phyloP scores from a whole-genome alignment of 805 yeast species.

The Pichia nakasei region DNA sequence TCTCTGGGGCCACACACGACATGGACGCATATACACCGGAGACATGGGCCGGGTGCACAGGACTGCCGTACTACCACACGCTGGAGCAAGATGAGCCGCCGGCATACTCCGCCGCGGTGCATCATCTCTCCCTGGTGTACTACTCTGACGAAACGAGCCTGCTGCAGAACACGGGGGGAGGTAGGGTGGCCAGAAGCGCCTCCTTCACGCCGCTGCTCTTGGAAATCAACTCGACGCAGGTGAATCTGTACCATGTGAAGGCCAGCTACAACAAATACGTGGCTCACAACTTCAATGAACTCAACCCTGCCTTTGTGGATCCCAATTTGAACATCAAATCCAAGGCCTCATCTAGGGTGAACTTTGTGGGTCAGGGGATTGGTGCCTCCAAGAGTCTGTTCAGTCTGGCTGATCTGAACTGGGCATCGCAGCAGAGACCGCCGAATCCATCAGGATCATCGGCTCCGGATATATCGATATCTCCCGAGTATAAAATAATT shows the following conservation, averaged over 20 bases:
- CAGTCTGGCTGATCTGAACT: not conserved
- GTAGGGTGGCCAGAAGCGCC: not conserved
- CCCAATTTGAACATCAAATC: slow-evolving; percentile 23
- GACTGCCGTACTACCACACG: not conserved
- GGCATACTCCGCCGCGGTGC: slow-evolving; percentile 19
- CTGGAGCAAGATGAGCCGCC: slow-evolving; percentile 11
- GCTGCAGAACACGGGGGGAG: not conserved
- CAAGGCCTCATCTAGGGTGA: not conserved
- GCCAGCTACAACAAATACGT: slow-evolving; percentile 12
- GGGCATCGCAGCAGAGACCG: too few species aligned
- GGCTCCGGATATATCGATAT: not conserved
- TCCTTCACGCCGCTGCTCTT: slow-evolving; percentile 18
- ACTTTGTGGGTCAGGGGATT: slow-evolving; percentile 5
- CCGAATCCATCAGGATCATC: too few species aligned
- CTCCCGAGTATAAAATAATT: not conserved
- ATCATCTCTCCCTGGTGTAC: slow-evolving; percentile 20
- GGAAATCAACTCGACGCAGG: slow-evolving; percentile 27
- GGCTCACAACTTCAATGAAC: slow-evolving; percentile 15
- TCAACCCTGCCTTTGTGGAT: slow-evolving; percentile 19
- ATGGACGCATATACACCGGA: too few species aligned
- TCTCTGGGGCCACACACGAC: too few species aligned
- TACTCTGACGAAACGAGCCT: slow-evolving; percentile 10
- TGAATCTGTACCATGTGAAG: slow-evolving; percentile 19
- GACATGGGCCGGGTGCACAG: not conserved
- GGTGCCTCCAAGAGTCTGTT: slow-evolving; percentile 4